phyloP scores from a whole-genome alignment of 164 flowering plant species.

The Magnolia kwangsiensis region DNA sequence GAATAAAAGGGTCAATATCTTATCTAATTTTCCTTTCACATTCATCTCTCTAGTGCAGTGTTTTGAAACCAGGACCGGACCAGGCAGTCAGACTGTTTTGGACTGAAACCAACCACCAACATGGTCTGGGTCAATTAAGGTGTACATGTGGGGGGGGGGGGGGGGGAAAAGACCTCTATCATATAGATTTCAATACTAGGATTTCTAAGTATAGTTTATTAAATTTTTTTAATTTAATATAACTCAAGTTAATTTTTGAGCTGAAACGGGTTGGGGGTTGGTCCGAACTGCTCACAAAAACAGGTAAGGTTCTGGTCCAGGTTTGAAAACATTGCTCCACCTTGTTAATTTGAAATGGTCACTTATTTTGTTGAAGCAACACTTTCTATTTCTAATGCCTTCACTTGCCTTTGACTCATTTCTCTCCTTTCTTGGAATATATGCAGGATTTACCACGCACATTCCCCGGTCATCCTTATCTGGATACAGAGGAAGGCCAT shows the following conservation, averaged over 20 bases:
- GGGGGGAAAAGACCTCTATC: not conserved
- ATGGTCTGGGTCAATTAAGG: not conserved
- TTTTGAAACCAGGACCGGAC: not conserved
- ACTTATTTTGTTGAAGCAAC: not conserved
- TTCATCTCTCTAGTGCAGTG: not conserved
- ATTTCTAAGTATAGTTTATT: too few relatives aligned
- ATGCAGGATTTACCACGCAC: slow-evolving; percentile 89
- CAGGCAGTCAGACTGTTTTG: not conserved
- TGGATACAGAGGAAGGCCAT: slow-evolving; percentile 92
- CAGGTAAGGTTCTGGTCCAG: not conserved
- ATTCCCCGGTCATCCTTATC: slow-evolving; percentile 96
- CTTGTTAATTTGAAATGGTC: not conserved
- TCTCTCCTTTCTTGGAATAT: slow-evolving; percentile 4
- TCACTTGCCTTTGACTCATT: not conserved
- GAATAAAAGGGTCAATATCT: too few relatives aligned
- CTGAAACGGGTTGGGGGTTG: not conserved
- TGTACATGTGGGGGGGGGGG: not conserved
- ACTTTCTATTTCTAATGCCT: not conserved
- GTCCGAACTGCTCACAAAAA: not conserved
- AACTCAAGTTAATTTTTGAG: not conserved
- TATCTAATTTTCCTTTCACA: too few relatives aligned
- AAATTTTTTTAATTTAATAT: too few relatives aligned
- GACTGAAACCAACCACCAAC: not conserved
- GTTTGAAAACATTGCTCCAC: not conserved
- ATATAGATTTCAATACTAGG: not conserved